A percentile compares a stretch with the other conserved stretches of the same genome.
These are phyloP conservation scores for Avicennia marina DNA, from an alignment of 257 asterid species.

Conservation along the genomic window DNA sequence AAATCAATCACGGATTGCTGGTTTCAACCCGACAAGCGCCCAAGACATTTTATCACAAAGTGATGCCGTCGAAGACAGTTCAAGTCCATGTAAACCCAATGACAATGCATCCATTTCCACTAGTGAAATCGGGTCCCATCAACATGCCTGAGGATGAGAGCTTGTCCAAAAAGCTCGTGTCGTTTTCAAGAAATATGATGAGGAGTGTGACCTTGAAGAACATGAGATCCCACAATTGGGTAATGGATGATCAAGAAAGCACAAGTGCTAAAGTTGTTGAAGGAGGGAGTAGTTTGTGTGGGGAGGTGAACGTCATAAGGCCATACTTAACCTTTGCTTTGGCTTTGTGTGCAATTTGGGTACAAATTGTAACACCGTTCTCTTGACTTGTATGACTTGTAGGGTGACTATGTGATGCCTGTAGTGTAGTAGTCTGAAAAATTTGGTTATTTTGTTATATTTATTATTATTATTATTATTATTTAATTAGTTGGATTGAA, in stretches of 20 bases:
- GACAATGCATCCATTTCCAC: conserved; percentile 16
- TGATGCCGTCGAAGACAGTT: conserved; percentile 50
- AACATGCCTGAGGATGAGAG: conserved; percentile 4
- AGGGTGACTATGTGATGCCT: not conserved
- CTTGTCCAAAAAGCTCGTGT: conserved; percentile 3
- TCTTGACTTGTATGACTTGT: conserved; percentile 14
- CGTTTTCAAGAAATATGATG: conserved; percentile 19
- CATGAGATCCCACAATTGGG: conserved; percentile 17
- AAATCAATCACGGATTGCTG: conserved; percentile 46
- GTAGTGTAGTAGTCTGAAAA: conserved; percentile 13
- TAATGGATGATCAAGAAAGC: not conserved
- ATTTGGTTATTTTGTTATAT: not conserved
- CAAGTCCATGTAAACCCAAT: conserved; percentile 41
- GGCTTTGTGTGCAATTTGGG: conserved; percentile 45
- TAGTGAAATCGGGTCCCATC: conserved; percentile 13
- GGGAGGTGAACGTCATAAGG: conserved; percentile 23
- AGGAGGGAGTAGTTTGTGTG: conserved; percentile 16
- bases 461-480: conserved; percentile 4
- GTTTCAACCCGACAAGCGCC: conserved; percentile 56
- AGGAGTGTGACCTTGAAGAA: conserved; percentile 12
- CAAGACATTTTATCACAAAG: conserved; percentile 47
- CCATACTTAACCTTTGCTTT: conserved; percentile 36
- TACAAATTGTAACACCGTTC: conserved; percentile 24
- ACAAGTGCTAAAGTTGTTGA: conserved; percentile 12
- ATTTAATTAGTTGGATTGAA: conserved; percentile 10